Percentiles rank a stretch among this genome's conserved stretches.
These are phyloP conservation scores for Patellifolia procumbens DNA, from an alignment of 179 eudicot genomes.

Conservation along the genomic window DNA sequence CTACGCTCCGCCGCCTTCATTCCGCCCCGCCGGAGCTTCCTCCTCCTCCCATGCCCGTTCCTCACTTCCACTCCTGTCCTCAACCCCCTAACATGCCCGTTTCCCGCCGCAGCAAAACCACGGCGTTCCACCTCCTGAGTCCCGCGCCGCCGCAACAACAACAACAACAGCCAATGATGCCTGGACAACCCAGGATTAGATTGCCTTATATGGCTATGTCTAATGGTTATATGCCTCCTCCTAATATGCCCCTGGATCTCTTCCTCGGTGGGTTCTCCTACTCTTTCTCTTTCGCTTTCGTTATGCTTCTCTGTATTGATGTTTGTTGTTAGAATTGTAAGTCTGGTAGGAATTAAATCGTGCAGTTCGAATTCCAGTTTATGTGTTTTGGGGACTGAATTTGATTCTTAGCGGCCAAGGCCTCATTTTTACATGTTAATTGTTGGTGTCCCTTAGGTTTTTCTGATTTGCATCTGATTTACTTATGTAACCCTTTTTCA, in stretches of 20 bases:
- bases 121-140: conserved; percentile 16
- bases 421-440: neutral
- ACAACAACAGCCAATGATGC: neutral
- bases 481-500: too few species aligned
- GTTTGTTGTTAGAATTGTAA: neutral
- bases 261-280: conserved; percentile 73
- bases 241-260: conserved; percentile 42
- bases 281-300: neutral
- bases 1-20: conserved; percentile 46
- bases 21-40: conserved; percentile 51
- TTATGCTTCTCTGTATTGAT: neutral
- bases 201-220: conserved; percentile 56
- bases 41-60: conserved; percentile 30
- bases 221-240: conserved; percentile 47
- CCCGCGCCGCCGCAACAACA: neutral
- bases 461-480: neutral
- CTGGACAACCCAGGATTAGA: conserved; percentile 29
- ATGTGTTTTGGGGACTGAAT: neutral
- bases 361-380: neutral
- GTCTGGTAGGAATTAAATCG: neutral
- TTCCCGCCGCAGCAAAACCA: conserved; percentile 18
- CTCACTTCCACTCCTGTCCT: conserved; percentile 58
- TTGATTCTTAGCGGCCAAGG: neutral
- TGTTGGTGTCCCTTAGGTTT: neutral
- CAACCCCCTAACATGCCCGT: conserved; percentile 38